Base-by-base conservation (phyloP, 2,329 filamentous ascomycete species). In the Biscogniauxia mediterranea region DNA sequence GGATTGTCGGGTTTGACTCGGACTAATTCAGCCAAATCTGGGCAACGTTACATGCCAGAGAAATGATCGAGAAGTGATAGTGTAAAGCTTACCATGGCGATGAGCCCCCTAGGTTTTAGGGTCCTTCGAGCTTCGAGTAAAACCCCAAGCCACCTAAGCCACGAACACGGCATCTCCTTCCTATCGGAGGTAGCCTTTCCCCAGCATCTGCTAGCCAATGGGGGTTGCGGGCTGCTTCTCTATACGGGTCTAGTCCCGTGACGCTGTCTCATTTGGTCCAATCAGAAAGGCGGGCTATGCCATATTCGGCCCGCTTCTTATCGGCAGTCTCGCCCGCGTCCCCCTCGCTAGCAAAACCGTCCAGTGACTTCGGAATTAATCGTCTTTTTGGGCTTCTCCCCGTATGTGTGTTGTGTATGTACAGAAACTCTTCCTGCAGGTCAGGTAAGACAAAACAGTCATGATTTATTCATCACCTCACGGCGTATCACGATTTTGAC, bases 231-330 rank as follows among this genome's bases (percentile, higher is more conserved):
- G 55, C 61, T 55, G 52, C 26, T 11, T 42, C 26, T 55, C 25
- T 51, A 57, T 46, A 25, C n/a, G 61, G 58, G 52, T 13, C 52
- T 49, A 52, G 23, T 55, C 68, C 61, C 60, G 62, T 65, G 63
- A 65, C 64, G 58, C 59, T 38, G 58, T 52, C 52, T 55, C 55
- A 17, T n/a, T 21, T 23, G 2, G 28, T 20, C 69, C 68, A 71
- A 71, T 70, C 62, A 69, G 49, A 55, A 50, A 5, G 23, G 5
- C 13, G 11, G 32, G 56, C 46, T 58, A 61, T 55, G 58, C 60
- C 56, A 60, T 54, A 71, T 69, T 71, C 70, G 70, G 69, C 55
- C 70, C 70, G 70, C 69, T 64, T 62, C 65, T 66, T 69, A 68
- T 71, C 68, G 64, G 62, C 38, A 46, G 15, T 46, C 38, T 46